These are phyloP conservation scores for Magnolia kwangsiensis DNA, from an alignment of 164 flowering plant genomes.

Conservation along the genomic window DNA sequence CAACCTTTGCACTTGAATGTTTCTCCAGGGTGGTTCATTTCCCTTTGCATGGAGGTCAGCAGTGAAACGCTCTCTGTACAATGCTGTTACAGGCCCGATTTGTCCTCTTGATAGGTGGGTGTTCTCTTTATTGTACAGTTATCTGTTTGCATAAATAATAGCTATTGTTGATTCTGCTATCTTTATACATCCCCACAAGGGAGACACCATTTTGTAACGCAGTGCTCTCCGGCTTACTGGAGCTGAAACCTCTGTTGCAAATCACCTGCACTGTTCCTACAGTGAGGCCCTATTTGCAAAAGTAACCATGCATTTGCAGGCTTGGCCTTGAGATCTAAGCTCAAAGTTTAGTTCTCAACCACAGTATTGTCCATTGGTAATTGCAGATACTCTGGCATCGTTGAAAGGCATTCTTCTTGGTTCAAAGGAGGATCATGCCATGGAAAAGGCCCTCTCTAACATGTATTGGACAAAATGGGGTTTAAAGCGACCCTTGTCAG, in stretches of 20 bases:
- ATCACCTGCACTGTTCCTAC: neutral
- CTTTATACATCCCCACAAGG: neutral
- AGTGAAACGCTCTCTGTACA: slow-evolving; percentile 60
- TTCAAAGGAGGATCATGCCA: neutral
- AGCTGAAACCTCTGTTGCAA: neutral
- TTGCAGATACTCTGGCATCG: neutral
- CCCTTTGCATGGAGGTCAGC: slow-evolving; percentile 95
- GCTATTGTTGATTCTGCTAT: neutral
- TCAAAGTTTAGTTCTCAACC: neutral
- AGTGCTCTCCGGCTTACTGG: neutral
- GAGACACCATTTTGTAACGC: neutral
- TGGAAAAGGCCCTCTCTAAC: neutral
- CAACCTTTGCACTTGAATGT: slow-evolving; percentile 1
- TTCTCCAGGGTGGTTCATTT: slow-evolving; percentile 88
- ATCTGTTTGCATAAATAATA: neutral
- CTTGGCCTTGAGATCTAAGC: neutral
- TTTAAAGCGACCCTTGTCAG: neutral
- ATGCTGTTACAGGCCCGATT: slow-evolving; percentile 53
- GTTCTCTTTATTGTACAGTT: neutral
- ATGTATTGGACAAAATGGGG: no score
- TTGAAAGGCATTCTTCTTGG: neutral
- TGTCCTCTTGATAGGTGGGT: slow-evolving; percentile 77
- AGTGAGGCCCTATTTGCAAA: neutral
- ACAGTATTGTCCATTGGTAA: neutral
- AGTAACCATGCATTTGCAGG: neutral